Percentiles rank a stretch among this genome's conserved stretches.
Conservation (phyloP, 1,284 basidiomycete species). For the Moesziomyces parantarcticus region DNA sequence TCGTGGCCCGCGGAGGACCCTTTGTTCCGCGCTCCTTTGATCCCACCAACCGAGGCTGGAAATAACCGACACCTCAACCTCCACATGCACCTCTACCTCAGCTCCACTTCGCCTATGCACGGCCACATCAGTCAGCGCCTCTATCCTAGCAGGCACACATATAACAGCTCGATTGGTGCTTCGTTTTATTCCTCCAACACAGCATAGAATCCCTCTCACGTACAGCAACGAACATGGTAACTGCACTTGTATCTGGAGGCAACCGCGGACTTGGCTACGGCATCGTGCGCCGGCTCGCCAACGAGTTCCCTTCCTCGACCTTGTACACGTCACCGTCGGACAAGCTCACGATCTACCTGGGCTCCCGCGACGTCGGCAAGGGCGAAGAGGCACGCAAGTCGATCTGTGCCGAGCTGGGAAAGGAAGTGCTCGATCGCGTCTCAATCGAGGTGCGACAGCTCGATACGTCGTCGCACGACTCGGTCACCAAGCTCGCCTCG, state of each 20-base stretch:
- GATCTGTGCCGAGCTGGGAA: conserved; percentile 39
- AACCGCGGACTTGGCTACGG: conserved; percentile 50
- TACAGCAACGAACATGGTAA: conserved; percentile 22
- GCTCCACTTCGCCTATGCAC: neutral
- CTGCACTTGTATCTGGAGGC: conserved; percentile 49
- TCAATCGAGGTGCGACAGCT: conserved; percentile 44
- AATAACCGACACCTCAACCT: neutral
- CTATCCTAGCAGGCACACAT: neutral
- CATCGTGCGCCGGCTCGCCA: conserved; percentile 56
- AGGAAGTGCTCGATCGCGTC: conserved; percentile 25
- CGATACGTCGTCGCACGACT: conserved; percentile 37
- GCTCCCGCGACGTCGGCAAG: conserved; percentile 49
- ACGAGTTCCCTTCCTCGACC: conserved; percentile 48
- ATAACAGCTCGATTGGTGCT: neutral
- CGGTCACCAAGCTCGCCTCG: conserved; percentile 34
- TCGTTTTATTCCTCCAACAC: neutral
- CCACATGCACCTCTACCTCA: neutral
- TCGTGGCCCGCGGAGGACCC: no score
- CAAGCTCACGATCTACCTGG: conserved; percentile 61
- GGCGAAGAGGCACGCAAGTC: conserved; percentile 57
- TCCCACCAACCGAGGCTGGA: neutral
- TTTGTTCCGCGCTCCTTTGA: no score
- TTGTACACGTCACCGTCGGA: conserved; percentile 29
- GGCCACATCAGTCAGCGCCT: neutral
- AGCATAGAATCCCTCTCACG: neutral